Conservation (phyloP, 1,284 basidiomycete genomes). For the Ustilago esculenta region DNA sequence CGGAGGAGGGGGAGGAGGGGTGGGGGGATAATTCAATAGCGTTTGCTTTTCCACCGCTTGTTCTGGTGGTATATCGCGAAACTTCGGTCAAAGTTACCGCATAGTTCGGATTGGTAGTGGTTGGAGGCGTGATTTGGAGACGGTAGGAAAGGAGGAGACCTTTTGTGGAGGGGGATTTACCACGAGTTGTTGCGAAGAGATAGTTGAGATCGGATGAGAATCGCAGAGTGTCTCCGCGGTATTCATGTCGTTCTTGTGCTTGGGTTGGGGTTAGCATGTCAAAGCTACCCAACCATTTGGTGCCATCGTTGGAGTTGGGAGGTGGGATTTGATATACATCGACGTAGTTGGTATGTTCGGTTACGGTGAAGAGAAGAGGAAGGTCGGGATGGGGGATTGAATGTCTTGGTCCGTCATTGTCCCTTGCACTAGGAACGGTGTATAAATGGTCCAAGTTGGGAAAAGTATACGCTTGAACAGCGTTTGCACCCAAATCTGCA, state of each 20-base stretch:
- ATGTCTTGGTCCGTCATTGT: slow-evolving; percentile 60
- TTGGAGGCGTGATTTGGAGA: neutral
- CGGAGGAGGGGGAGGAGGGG: neutral
- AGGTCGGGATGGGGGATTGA: slow-evolving; percentile 46
- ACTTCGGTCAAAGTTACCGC: no score
- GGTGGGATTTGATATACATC: slow-evolving; percentile 33
- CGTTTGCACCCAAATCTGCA: slow-evolving; percentile 58
- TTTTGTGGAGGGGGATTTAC: slow-evolving; percentile 24
- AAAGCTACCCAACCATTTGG: slow-evolving; percentile 6
- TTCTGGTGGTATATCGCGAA: slow-evolving; percentile 44
- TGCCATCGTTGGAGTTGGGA: no score
- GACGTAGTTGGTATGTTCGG: slow-evolving; percentile 59
- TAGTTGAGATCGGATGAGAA: slow-evolving; percentile 44
- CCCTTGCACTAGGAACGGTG: slow-evolving; percentile 18
- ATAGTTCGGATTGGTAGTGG: no score
- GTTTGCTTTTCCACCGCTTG: slow-evolving; percentile 62
- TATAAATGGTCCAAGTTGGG: slow-evolving; percentile 25
- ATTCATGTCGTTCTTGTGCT: slow-evolving; percentile 12
- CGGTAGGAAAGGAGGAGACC: slow-evolving; percentile 49
- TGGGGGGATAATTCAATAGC: slow-evolving; percentile 55
- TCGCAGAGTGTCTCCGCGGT: slow-evolving; percentile 60
- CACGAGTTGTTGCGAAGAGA: slow-evolving; percentile 58
- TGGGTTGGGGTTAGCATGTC: slow-evolving; percentile 29
- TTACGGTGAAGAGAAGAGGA: slow-evolving; percentile 50
- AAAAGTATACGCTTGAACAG: slow-evolving; percentile 51